Base-by-base conservation (phyloP, 2,329 filamentous ascomycete species). In the Fusarium transvaalense region DNA sequence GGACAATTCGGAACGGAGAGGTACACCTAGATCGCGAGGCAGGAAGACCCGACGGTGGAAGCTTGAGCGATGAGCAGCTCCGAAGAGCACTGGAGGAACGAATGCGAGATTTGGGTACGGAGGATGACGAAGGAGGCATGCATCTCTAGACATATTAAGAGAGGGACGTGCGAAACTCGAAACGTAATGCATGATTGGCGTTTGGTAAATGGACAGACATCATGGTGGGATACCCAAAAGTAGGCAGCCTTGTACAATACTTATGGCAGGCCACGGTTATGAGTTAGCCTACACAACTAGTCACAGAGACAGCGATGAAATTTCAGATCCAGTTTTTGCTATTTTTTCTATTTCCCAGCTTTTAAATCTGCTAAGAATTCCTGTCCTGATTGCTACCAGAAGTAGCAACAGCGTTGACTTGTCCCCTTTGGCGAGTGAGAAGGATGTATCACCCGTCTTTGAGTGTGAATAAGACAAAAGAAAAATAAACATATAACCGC, bases 61-160 rank as follows among this genome's bases (percentile, higher is more conserved):
- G 83, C 32, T 66, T 90, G 56, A 82, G 81, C 23, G 88, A 90
- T 64, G 87, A 89, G 66, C 84, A 91, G 75, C 78, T 92, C 55
- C 80, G 86, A 57, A 78, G 82, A 64, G 82, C 82, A 51, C 74
- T 91, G 61, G 84, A 87, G 71, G 85, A 85, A 69, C 84, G 84
- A 53, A 81, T 91, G 78, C 80, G 82, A 46, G 72, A 78, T 9
- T 73, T 84, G 25, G 80, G 75, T 14, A 77, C 78, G 6, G 82
- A 82, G 4, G 82, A 82, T 23, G 74, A 82, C 14, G 84, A 88
- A 6, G 86, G 83, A 21, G 89, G 89, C 2, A 82, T 92, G 81
- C 88, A 92, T 79, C 77, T 92, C 45, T 91, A 76, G 32, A 10
- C 4, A 23, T 21, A 13, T 32, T 38, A 37, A 34, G 14, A 29